These are phyloP conservation scores for Lepidium africanum DNA, from an alignment of 345 rosid genomes.

Conservation along the genomic window DNA sequence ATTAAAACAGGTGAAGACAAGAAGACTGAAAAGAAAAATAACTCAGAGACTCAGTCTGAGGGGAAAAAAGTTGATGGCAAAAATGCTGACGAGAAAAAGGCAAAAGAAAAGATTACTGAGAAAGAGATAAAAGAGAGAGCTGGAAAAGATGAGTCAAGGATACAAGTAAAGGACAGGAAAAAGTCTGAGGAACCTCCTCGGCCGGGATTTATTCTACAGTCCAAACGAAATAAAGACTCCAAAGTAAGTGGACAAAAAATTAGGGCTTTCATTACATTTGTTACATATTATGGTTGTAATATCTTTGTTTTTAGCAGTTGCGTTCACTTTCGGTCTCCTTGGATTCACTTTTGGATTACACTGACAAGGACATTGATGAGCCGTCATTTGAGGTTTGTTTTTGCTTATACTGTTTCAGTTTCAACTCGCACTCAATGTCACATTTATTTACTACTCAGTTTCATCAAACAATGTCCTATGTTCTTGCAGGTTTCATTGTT, in stretches of 20 bases:
- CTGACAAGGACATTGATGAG: slow-evolving; percentile 83
- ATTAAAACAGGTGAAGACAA: slow-evolving; percentile 23
- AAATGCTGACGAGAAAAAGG: slow-evolving; percentile 36
- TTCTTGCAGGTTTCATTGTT: slow-evolving; percentile 78
- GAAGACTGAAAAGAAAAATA: slow-evolving; percentile 38
- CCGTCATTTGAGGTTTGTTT: slow-evolving; percentile 80
- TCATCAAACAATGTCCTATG: slow-evolving; percentile 4
- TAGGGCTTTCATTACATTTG: background rate
- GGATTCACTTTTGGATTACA: slow-evolving; percentile 90
- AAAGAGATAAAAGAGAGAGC: slow-evolving; percentile 39
- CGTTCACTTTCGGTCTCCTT: slow-evolving; percentile 75
- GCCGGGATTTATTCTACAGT: slow-evolving; percentile 72
- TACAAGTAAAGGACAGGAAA: slow-evolving; percentile 60
- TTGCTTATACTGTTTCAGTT: background rate
- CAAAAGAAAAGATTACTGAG: slow-evolving; percentile 35
- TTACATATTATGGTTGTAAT: background rate
- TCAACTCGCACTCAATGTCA: background rate
- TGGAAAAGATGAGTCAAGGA: slow-evolving; percentile 42
- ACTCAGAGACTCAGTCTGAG: slow-evolving; percentile 32
- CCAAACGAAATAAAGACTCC: slow-evolving; percentile 52
- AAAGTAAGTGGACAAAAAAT: slow-evolving; percentile 45
- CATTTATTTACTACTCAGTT: background rate
- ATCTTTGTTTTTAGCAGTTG: slow-evolving; percentile 37
- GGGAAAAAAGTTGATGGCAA: slow-evolving; percentile 34
- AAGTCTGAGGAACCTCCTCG: slow-evolving; percentile 75